These are phyloP conservation scores for Leptographium flavum DNA, from an alignment of 2,329 filamentous ascomycete genomes.

Conservation along the genomic window DNA sequence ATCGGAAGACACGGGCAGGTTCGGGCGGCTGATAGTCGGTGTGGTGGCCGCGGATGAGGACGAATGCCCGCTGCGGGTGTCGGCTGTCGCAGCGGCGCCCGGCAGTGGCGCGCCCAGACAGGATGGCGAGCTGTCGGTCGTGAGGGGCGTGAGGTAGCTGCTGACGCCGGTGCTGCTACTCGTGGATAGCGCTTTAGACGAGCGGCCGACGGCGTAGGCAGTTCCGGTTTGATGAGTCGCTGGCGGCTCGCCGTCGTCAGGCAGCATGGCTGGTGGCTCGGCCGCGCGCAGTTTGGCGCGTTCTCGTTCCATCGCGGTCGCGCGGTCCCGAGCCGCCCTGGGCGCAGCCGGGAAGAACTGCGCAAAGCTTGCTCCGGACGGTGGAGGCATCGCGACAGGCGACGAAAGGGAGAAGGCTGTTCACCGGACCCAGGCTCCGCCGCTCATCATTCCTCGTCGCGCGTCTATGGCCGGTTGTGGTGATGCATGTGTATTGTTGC, in stretches of 20 bases:
- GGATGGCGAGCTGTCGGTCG: conserved; percentile 36
- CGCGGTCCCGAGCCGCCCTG: conserved; percentile 42
- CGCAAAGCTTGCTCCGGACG: conserved; percentile 62
- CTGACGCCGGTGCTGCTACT: conserved; percentile 22
- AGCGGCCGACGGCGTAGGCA: not conserved
- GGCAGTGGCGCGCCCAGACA: conserved; percentile 7
- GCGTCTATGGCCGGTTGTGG: conserved; percentile 12
- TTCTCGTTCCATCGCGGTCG: conserved; percentile 40
- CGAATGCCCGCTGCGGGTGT: not conserved
- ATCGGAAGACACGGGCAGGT: conserved; percentile 1
- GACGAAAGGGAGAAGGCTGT: conserved; percentile 7
- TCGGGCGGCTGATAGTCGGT: conserved; percentile 32
- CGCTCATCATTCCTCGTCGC: conserved; percentile 40
- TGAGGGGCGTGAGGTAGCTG: conserved; percentile 35
- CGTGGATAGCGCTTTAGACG: conserved; percentile 13
- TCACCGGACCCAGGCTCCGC: conserved; percentile 37
- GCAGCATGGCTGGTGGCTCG: conserved; percentile 18
- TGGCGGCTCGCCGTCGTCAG: conserved; percentile 43
- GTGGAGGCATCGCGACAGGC: conserved; percentile 62
- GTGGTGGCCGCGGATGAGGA: conserved; percentile 19
- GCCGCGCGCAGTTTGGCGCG: conserved; percentile 38
- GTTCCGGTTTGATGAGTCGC: conserved; percentile 17
- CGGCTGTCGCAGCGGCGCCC: not conserved
- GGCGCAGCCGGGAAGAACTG: conserved; percentile 76
- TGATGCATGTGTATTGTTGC: conserved; percentile 23